Conservation (phyloP, 176 grass and related monocot species). For the Bothriochloa decipiens region DNA sequence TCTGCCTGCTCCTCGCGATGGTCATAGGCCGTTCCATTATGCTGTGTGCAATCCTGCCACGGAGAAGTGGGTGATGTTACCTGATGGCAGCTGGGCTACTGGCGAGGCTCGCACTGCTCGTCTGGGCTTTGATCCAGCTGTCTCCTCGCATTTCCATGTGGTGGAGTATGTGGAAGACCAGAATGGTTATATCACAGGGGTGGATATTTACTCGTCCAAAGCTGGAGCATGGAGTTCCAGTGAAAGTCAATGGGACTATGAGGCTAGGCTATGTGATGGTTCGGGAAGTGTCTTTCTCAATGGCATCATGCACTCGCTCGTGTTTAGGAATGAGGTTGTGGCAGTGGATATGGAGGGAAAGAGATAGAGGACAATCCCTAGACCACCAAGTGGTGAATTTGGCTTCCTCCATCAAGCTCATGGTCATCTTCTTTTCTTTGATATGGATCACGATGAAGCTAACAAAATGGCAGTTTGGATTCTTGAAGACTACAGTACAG, state of each 20-base stretch:
- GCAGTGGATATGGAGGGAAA: not conserved
- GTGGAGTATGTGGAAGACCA: not conserved
- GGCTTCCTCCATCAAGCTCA: not conserved
- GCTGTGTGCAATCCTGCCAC: constrained; percentile 1
- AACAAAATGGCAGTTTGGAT: not conserved
- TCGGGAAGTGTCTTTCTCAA: not conserved
- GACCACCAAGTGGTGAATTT: not conserved
- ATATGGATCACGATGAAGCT: not conserved
- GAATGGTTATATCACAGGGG: not conserved
- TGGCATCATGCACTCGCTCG: not conserved
- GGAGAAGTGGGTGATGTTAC: not conserved
- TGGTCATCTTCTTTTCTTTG: not conserved
- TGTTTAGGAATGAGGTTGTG: not conserved
- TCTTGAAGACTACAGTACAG: too few species aligned
- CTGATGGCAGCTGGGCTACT: not conserved
- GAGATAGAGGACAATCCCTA: not conserved
- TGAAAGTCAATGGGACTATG: not conserved
- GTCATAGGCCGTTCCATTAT: not conserved
- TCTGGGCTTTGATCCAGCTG: not conserved
- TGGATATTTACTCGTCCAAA: constrained; percentile 11
- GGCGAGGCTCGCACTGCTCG: not conserved
- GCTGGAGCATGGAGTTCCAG: not conserved
- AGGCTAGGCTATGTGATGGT: not conserved
- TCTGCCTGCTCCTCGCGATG: not conserved
- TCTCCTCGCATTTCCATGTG: not conserved